Base-by-base conservation (phyloP, 2,329 filamentous ascomycete genomes). In the Ascochyta clinopodiicola region DNA sequence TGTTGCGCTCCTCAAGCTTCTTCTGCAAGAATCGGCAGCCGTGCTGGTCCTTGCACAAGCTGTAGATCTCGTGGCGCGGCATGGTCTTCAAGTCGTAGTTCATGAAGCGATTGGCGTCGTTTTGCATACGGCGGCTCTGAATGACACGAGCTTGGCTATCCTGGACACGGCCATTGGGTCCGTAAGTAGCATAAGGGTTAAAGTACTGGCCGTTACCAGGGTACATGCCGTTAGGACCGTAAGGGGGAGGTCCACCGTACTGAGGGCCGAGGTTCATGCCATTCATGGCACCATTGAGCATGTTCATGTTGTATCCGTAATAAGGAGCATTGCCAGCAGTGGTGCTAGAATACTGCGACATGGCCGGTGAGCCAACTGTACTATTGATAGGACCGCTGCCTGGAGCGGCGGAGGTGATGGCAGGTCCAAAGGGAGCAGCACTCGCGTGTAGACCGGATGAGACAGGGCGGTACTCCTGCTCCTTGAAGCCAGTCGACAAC, bases 1-100 rank as follows among this genome's bases (percentile, higher is more conserved):
- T 84, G 64, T 89, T 88, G 66, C 89, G 89, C 71, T 96, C 94
- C 79, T 99, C 95, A 5, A 99, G 84, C 80, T 98, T 96, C 82
- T 96, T 95, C 80, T 99, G 95, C 52, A 99, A 81, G 75, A 95
- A 99, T 56, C 95, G 90, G 71, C 95, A 99, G 56, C 95, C 95
- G 76, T 99, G 93, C 79, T 99, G 95, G 71, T 99, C 95, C 79
- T 97, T 98, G 84, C 94, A 98, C 32, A 97, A 81, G 45, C 87
- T 84, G 75, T 96, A 96, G 68, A 99, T 91, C 68, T 92, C 89
- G 44, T 92, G 91, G 31, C 69, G 70, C 32, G 84, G 83, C 68
- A 95, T 88, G 31, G 88, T 85, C 72, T 96, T 91, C 21, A 98
- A 81, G 13, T 91, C 86, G 70, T 91, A 85, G 72, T 95, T 94